These are phyloP conservation scores for Aspergillus olivimuriae DNA, from an alignment of 495 filamentous ascomycete species.

Conservation along the genomic window DNA sequence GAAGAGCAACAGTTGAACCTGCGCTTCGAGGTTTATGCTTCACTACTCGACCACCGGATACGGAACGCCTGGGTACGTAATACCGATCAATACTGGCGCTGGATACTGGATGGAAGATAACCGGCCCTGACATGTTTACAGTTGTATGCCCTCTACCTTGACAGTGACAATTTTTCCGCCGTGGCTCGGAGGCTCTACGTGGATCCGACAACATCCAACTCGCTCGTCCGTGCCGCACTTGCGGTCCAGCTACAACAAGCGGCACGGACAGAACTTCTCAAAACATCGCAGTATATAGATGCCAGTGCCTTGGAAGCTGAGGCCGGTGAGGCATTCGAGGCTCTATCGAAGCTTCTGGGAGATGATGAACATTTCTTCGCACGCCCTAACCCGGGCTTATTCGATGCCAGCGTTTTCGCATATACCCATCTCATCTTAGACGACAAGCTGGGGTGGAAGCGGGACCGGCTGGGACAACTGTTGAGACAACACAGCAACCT, in stretches of 20 bases:
- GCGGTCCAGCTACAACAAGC: slow-evolving; percentile 61
- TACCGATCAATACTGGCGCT: neutral
- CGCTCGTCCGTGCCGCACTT: slow-evolving; percentile 55
- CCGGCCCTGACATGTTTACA: slow-evolving; percentile 23
- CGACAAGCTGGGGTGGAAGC: slow-evolving; percentile 51
- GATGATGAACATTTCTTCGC: slow-evolving; percentile 63
- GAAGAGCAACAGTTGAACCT: slow-evolving; percentile 49
- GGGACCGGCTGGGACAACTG: slow-evolving; percentile 33
- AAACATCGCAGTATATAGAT: slow-evolving; percentile 55
- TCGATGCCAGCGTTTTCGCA: slow-evolving; percentile 85
- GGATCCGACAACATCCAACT: slow-evolving; percentile 51
- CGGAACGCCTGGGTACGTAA: slow-evolving; percentile 75
- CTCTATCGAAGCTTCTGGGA: slow-evolving; percentile 64
- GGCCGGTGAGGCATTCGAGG: slow-evolving; percentile 65
- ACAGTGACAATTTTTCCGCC: slow-evolving; percentile 52
- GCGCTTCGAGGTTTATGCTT: slow-evolving; percentile 71
- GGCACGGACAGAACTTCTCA: slow-evolving; percentile 65
- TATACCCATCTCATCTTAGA: slow-evolving; percentile 81
- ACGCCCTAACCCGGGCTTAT: slow-evolving; percentile 54
- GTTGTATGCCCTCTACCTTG: slow-evolving; percentile 77
- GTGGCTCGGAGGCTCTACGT: slow-evolving; percentile 69
- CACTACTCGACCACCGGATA: slow-evolving; percentile 73
- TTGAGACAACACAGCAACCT: slow-evolving; percentile 42
- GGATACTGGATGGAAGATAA: neutral
- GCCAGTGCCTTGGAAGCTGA: slow-evolving; percentile 57